Percentiles rank a stretch among this genome's conserved stretches.
Conservation (phyloP, 1,139 yeast genomes). For the Geotrichum aggregatum region DNA sequence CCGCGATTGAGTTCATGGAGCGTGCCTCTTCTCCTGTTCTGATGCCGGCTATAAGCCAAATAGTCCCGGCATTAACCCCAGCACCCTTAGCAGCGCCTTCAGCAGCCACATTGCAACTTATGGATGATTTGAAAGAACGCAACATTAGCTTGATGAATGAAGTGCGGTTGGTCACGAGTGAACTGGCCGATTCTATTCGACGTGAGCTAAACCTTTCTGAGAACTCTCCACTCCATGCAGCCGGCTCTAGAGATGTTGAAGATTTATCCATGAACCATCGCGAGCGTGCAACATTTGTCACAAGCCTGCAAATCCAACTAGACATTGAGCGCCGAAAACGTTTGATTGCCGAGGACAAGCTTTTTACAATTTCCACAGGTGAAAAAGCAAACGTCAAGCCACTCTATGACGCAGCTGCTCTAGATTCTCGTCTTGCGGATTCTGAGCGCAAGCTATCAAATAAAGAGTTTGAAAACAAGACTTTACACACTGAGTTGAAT, state of each 20-base stretch:
- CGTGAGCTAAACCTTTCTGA: slow-evolving; percentile 36
- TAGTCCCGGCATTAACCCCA: slow-evolving; percentile 4
- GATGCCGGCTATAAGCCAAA: slow-evolving; percentile 6
- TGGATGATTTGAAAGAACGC: slow-evolving; percentile 7
- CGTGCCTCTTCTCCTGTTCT: slow-evolving; percentile 15
- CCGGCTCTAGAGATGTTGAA: slow-evolving; percentile 1
- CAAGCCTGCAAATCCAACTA: slow-evolving; percentile 33
- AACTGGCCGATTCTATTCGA: slow-evolving; percentile 39
- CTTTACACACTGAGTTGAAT: slow-evolving; percentile 25
- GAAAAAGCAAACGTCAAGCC: slow-evolving; percentile 14
- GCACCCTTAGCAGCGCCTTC: slow-evolving; percentile 12
- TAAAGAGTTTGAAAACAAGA: slow-evolving; percentile 29
- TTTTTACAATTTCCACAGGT: slow-evolving; percentile 5
- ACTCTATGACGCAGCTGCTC: slow-evolving; percentile 25
- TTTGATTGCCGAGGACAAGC: slow-evolving; percentile 28
- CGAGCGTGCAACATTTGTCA: slow-evolving; percentile 29
- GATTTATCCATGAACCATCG: slow-evolving; percentile 17
- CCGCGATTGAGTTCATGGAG: not conserved
- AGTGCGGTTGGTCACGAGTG: slow-evolving; percentile 37
- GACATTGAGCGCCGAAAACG: slow-evolving; percentile 38
- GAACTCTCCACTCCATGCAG: not conserved
- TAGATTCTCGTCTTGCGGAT: slow-evolving; percentile 29
- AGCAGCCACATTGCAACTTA: not conserved
- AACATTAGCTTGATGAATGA: slow-evolving; percentile 33
- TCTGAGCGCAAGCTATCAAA: slow-evolving; percentile 27